These are phyloP conservation scores for Pseudogymnoascus sp. DNA, from an alignment of 2,329 filamentous ascomycete genomes.

Conservation along the genomic window DNA sequence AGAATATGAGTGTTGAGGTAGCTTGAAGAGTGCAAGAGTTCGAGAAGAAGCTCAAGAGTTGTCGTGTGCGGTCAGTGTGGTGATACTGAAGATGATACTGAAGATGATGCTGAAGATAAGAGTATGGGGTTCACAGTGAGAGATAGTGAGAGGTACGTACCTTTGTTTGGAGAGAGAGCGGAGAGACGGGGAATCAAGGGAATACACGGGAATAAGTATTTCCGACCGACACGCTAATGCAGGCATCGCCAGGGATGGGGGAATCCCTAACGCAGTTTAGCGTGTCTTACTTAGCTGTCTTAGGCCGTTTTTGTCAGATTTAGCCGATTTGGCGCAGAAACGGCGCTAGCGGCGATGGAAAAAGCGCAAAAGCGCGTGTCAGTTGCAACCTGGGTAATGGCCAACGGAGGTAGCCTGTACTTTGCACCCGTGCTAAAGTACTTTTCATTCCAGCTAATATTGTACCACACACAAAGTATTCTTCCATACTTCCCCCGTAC, in stretches of 20 bases:
- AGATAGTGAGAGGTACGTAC: neutral
- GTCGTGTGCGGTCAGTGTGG: neutral
- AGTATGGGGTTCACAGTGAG: no score
- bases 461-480: neutral
- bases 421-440: neutral
- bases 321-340: conserved; percentile 7
- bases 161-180: neutral
- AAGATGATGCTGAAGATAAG: no score
- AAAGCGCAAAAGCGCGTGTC: conserved; percentile 7
- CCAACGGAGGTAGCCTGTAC: neutral
- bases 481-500: neutral
- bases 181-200: neutral
- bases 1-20: neutral
- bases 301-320: neutral
- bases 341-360: neutral
- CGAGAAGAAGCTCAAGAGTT: neutral
- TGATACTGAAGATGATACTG: no score
- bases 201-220: neutral
- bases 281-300: neutral
- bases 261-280: neutral
- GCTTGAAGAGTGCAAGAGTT: no score
- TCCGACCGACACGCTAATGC: neutral
- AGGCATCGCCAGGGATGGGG: neutral
- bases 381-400: neutral
- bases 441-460: neutral